Evolutionary conservation across 164 flowering plant species (phyloP).

Genomic region (Platanus orientalis): DNA sequence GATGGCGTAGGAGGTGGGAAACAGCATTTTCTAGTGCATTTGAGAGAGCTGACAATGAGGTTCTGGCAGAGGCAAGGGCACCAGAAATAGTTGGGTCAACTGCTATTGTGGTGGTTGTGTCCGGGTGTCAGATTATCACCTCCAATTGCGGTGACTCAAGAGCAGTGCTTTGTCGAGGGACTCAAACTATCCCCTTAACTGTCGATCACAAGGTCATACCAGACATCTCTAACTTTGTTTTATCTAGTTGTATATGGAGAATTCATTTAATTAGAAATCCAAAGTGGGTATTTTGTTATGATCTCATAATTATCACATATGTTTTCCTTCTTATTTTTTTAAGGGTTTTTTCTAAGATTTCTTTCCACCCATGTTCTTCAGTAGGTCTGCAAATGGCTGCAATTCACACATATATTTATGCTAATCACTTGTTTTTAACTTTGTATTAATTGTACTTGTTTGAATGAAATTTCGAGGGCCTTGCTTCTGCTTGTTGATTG

Average conservation of each 20-base stretch:
- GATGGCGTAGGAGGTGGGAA: constrained; percentile 62
- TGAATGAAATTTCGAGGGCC: no score
- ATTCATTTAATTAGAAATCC: no score
- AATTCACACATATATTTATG: no score
- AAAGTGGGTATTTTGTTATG: no score
- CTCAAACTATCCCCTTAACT: constrained; percentile 47
- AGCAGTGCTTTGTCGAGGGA: constrained; percentile 60
- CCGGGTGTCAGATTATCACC: constrained; percentile 62
- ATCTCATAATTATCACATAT: no score
- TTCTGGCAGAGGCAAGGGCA: constrained; percentile 28
- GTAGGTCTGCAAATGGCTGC: no score
- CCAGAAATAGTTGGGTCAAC: constrained; percentile 78
- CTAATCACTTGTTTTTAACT: no score
- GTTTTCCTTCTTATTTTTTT: no score
- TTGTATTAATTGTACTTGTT: no score
- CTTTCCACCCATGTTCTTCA: no score
- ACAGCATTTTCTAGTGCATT: constrained; percentile 40
- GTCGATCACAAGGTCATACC: constrained; percentile 64
- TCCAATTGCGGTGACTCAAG: constrained; percentile 82
- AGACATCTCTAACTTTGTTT: not conserved
- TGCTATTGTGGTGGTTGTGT: constrained; percentile 52
- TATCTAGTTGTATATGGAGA: not conserved
- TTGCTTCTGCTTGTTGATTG: no score
- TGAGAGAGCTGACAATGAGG: constrained; percentile 46
- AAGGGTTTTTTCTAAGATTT: no score